Evolutionary conservation across 129 eudicot genomes (phyloP).

Genomic region (Daucus carota): DH1_v3.0 NC_030384.2:30766501-30767000

Average conservation of each 20-base stretch:
- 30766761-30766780: too few relatives aligned
- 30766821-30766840: not conserved
- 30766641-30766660: slow-evolving; percentile 86
- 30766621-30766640: slow-evolving; percentile 44
- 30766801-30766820: not conserved
- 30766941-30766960: slow-evolving; percentile 92
- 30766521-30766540: not conserved
- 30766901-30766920: slow-evolving; percentile 80
- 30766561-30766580: slow-evolving; percentile 54
- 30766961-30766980: slow-evolving; percentile 65
- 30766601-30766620: slow-evolving; percentile 58
- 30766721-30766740: slow-evolving; percentile 37
- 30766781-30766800: not conserved
- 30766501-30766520: not conserved
- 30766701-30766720: slow-evolving; percentile 80
- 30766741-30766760: too few relatives aligned
- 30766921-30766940: slow-evolving; percentile 79
- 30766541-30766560: not conserved
- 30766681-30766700: slow-evolving; percentile 68
- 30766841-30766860: not conserved
- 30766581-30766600: slow-evolving; percentile 90
- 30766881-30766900: slow-evolving; percentile 30
- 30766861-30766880: not conserved
- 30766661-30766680: slow-evolving; percentile 85
- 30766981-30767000: slow-evolving; percentile 68